Evolutionary conservation across 306 rosid genomes (phyloP).

Genomic region (Benincasa hispida): DNA sequence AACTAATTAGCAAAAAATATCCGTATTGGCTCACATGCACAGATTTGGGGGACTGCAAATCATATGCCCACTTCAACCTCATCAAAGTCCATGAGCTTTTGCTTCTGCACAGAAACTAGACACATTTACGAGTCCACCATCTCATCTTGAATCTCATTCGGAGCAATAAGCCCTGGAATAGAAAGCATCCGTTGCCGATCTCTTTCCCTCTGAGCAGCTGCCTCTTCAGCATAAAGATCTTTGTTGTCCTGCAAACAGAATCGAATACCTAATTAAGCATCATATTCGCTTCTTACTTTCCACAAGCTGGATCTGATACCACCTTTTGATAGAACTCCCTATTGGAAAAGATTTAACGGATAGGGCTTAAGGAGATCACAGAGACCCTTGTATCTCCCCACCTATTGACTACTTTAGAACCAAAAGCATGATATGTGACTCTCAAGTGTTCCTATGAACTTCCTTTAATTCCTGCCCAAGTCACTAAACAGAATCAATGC

Average conservation of each 20-base stretch:
- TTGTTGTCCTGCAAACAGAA: constrained; percentile 67
- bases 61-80: constrained; percentile 23
- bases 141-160: constrained; percentile 92
- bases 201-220: constrained; percentile 89
- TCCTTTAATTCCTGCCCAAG: neutral
- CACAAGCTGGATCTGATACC: neutral
- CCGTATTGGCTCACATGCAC: constrained; percentile 19
- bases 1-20: constrained; percentile 33
- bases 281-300: neutral
- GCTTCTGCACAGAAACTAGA: constrained; percentile 16
- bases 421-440: neutral
- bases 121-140: constrained; percentile 74
- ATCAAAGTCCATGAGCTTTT: constrained; percentile 23
- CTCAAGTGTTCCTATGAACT: neutral
- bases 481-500: neutral
- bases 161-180: constrained; percentile 96
- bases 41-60: constrained; percentile 23
- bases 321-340: neutral
- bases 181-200: constrained; percentile 94
- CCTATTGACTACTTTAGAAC: neutral
- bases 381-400: neutral
- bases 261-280: neutral
- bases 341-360: neutral
- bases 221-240: constrained; percentile 95
- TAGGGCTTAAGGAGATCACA: neutral